Base-by-base conservation (phyloP, 2,329 filamentous ascomycete genomes). In the Aspergillus sp. region DNA sequence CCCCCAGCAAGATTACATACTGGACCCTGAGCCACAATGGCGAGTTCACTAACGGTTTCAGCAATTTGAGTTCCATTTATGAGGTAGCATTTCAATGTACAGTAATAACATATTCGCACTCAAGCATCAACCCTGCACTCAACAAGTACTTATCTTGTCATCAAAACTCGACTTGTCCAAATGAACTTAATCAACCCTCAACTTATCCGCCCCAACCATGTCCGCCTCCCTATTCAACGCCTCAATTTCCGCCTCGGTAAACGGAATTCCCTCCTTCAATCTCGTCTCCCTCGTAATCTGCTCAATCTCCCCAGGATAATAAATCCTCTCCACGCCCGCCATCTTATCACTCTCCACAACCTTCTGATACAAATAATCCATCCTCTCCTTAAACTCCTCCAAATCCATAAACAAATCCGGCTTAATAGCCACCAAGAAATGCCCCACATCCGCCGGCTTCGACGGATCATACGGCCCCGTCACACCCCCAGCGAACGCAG, bases 401-500 rank as follows among this genome's bases (percentile, higher is more conserved):
- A 89, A 64, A 55, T 81, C 81, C 83, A 92, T 86, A 63, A 92
- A 92, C 19, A 92, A 76, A 64, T 92, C 89, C 0, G 90, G 89
- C 70, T 90, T 91, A 65, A 92, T 76, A 0, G 85, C 89, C 1
- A 91, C 78, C 1, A 92, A 72, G 63, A 92, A 91, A 71, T 92
- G 90, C 0, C 90, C 90, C 0, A 92, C 90, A 67, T 92, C 87
- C 0, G 88, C 87, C 1, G 86, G 82, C 60, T 81, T 85, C 0
- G 84, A 87, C 2, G 88, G 82, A 69, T 92, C 90, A 72, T 95
- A 95, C 0, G 91, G 91, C 17, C 85, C 85, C 0, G 87, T 90
- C 17, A 95, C 91, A 69, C 90, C 82, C 0, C 91, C 91, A 0
- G 90, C 91, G 75, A 91, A 95, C 0, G 90, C 90, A 32, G 87